Base-by-base conservation (phyloP, 2,329 filamentous ascomycete genomes). In the Fusarium tupiense region DNA sequence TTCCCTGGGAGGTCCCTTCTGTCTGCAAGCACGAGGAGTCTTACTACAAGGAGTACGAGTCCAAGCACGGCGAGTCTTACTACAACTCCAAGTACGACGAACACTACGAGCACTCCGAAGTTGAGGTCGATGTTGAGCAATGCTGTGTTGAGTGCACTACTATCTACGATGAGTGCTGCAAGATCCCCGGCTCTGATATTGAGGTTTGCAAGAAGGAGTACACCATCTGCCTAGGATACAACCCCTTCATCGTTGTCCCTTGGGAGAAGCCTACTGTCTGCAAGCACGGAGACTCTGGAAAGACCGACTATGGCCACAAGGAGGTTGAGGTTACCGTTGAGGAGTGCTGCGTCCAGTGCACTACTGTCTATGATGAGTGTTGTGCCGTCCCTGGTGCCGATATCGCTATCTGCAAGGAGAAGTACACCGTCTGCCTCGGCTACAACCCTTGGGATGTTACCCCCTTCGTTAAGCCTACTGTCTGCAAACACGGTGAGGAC, bases 21-120 rank as follows among this genome's bases (percentile, higher is more conserved):
- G 56, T 63, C 54, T 73, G 71, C 62, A 74, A 73, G 71, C 61
- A 74, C 60, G 66, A 60, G n/a, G 65, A 69, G 44, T 57, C 50
- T 37, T 73, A 72, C 60, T 71, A 70, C 33, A 61, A 54, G 37
- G 53, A 66, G 35, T 61, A 64, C 14, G 69, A 72, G 57, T 57
- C 57, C 9, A 61, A 44, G 40, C 64, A 69, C 54, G 64, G 64
- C 31, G 22, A 68, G 31, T 43, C 44, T 26, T 47, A 57, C 31
- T 71, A 66, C 61, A 70, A 66, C 61, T 61, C 49, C 22, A 37
- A 71, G 61, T 67, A 67, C n/a, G 64, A 67, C 26, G 49, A 16
- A 16, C 37, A 20, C 22, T 53, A 50, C 38, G 29, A 56, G 37
- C 19, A 66, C 37, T 35, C 29, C 17, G 35, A 41, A 6, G 29